phyloP scores from a whole-genome alignment of 1,139 yeast species.

The Candida sp. region DNA sequence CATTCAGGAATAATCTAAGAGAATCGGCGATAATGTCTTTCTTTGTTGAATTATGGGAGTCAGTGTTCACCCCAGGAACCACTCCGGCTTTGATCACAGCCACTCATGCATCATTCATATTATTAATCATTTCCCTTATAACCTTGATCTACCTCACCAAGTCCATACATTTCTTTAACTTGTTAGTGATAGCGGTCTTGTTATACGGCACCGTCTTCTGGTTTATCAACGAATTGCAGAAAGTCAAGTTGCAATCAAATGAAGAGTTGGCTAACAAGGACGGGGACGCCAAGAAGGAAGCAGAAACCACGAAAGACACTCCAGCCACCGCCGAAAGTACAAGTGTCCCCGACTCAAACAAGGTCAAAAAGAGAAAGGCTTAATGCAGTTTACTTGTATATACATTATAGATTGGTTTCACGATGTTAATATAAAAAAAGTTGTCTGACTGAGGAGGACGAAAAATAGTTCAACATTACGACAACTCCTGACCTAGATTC shows the following conservation, averaged over 20 bases:
- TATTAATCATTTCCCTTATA: constrained; percentile 48
- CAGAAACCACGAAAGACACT: neutral
- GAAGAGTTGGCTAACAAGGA: constrained; percentile 18
- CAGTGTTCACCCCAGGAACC: constrained; percentile 94
- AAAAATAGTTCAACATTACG: neutral
- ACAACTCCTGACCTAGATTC: neutral
- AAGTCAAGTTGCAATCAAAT: constrained; percentile 41
- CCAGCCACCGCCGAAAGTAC: neutral
- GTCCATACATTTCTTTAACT: constrained; percentile 78
- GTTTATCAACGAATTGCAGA: constrained; percentile 78
- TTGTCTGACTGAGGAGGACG: neutral
- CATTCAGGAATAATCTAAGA: neutral
- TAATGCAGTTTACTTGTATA: neutral
- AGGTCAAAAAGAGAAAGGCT: constrained; percentile 15
- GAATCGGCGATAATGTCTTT: constrained; percentile 27
- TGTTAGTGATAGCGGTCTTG: constrained; percentile 68
- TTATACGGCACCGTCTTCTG: constrained; percentile 86
- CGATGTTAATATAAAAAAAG: neutral
- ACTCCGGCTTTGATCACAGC: constrained; percentile 87
- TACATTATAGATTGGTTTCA: neutral
- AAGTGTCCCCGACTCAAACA: constrained; percentile 3
- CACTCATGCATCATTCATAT: constrained; percentile 36
- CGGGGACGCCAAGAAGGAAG: constrained; percentile 11
- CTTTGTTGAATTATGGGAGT: constrained; percentile 81
- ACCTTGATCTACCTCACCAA: constrained; percentile 64